Evolutionary conservation across 2,329 filamentous ascomycete species (phyloP).

Genomic region (Fusarium mexicanum): DNA sequence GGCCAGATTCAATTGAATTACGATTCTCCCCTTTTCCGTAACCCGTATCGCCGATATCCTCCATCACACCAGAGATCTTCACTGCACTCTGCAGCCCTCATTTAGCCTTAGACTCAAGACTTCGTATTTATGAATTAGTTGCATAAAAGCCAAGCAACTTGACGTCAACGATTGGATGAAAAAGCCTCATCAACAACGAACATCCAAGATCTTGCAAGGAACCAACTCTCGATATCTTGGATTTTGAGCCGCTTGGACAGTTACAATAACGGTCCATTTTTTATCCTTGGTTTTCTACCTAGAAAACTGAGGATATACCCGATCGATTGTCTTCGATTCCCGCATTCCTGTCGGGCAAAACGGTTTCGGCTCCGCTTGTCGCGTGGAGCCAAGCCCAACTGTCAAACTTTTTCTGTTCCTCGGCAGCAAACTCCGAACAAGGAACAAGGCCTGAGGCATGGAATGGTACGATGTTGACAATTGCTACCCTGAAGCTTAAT

Average conservation of each 20-base stretch:
- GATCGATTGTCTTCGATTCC: conserved; percentile 10
- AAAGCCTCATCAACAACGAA: conserved; percentile 16
- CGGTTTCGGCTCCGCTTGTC: conserved; percentile 3
- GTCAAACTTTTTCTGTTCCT: not conserved
- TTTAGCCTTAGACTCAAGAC: conserved; percentile 1
- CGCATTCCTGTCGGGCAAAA: conserved; percentile 1
- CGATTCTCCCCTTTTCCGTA: not conserved
- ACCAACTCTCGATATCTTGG: not conserved
- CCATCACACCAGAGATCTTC: not conserved
- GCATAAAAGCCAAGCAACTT: conserved; percentile 1
- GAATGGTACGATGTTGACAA: conserved; percentile 3
- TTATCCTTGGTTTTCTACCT: conserved; percentile 11
- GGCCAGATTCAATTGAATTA: not conserved
- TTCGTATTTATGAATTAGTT: conserved; percentile 20
- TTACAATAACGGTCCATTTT: not conserved
- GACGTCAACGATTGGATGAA: conserved; percentile 23
- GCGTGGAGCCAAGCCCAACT: conserved; percentile 4
- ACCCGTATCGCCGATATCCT: not conserved
- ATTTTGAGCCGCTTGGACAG: not conserved
- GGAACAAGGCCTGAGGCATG: not conserved
- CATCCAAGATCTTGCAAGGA: not conserved
- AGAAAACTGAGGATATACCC: not conserved
- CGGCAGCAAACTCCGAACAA: conserved; percentile 8
- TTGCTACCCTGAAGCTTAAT: conserved; percentile 9
- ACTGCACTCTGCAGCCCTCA: not conserved